Percentiles rank a stretch among this genome's conserved stretches.
Evolutionary conservation across 352 stramenopile species (phyloP).

Genomic region (Phytophthora boehmeriae): DNA sequence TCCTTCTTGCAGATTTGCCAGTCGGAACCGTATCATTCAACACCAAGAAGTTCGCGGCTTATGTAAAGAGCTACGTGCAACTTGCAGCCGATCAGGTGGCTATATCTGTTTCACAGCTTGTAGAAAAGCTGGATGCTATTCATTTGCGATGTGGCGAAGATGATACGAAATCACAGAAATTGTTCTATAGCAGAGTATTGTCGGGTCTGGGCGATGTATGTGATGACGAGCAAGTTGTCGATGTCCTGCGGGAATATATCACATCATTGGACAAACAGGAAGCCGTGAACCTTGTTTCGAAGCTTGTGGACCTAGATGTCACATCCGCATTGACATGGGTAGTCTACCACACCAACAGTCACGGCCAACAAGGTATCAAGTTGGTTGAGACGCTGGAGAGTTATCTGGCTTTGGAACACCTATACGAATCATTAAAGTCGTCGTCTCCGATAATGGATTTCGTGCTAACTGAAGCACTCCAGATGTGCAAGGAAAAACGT

Average conservation of each 20-base stretch:
- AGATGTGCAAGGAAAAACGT: slow-evolving; percentile 8
- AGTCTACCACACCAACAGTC: slow-evolving; percentile 58
- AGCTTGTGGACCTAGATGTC: slow-evolving; percentile 74
- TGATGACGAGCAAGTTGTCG: slow-evolving; percentile 50
- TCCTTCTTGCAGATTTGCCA: slow-evolving; percentile 42
- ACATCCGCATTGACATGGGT: slow-evolving; percentile 77
- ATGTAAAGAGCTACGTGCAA: slow-evolving; percentile 55
- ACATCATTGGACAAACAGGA: slow-evolving; percentile 34
- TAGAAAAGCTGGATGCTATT: slow-evolving; percentile 58
- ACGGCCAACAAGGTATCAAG: slow-evolving; percentile 17
- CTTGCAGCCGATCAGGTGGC: slow-evolving; percentile 41
- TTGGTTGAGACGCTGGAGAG: slow-evolving; percentile 44
- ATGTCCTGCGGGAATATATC: slow-evolving; percentile 49
- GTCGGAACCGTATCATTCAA: slow-evolving; percentile 42
- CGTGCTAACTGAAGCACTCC: slow-evolving; percentile 20
- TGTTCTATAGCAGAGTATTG: slow-evolving; percentile 63
- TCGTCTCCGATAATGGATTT: slow-evolving; percentile 32
- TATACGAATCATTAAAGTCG: slow-evolving; percentile 49
- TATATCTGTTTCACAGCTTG: slow-evolving; percentile 41
- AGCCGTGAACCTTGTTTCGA: slow-evolving; percentile 41
- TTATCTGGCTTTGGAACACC: slow-evolving; percentile 54
- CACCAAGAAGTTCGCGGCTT: slow-evolving; percentile 53
- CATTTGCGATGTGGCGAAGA: slow-evolving; percentile 42
- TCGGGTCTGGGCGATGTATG: slow-evolving; percentile 60
- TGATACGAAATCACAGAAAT: slow-evolving; percentile 9